phyloP scores from a whole-genome alignment of 352 stramenopile genomes.

The Globisporangium sylvaticum region DNA sequence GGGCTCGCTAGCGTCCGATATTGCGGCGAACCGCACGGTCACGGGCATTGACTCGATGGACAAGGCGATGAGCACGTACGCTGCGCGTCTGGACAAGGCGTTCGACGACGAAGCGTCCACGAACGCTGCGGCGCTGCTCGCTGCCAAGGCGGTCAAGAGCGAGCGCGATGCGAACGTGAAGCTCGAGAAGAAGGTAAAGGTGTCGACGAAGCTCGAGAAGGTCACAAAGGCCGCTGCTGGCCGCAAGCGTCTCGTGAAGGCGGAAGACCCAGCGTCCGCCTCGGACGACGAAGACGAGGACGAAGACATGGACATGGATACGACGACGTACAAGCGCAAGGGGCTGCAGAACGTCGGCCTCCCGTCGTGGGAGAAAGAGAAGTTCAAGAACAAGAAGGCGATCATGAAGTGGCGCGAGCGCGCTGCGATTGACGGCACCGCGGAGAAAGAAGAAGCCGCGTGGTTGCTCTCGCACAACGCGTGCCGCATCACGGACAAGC shows the following conservation, averaged over 20 bases:
- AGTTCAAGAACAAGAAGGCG: slow-evolving; percentile 48
- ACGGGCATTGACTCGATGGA: slow-evolving; percentile 71
- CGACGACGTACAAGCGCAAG: slow-evolving; percentile 61
- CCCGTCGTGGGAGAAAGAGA: slow-evolving; percentile 47
- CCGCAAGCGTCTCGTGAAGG: slow-evolving; percentile 52
- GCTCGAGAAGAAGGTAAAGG: slow-evolving; percentile 52
- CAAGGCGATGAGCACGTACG: slow-evolving; percentile 56
- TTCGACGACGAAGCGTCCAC: slow-evolving; percentile 57
- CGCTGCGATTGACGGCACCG: slow-evolving; percentile 41
- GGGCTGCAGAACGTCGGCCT: slow-evolving; percentile 59
- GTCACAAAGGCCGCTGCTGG: slow-evolving; percentile 32
- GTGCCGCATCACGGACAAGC: slow-evolving; percentile 84
- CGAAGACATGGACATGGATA: slow-evolving; percentile 44
- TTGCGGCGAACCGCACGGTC: slow-evolving; percentile 45
- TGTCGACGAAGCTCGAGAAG: slow-evolving; percentile 63
- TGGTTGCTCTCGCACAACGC: slow-evolving; percentile 89
- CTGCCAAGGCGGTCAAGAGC: slow-evolving; percentile 12
- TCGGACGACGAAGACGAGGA: slow-evolving; percentile 34
- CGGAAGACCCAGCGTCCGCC: slow-evolving; percentile 19
- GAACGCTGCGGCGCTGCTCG: neutral
- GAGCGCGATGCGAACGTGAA: slow-evolving; percentile 23
- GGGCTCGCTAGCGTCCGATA: slow-evolving; percentile 52
- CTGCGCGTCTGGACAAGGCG: slow-evolving; percentile 53
- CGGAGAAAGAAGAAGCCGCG: slow-evolving; percentile 68
- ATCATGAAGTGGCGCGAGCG: slow-evolving; percentile 54